Evolutionary conservation across 306 rosid species (phyloP), one percentile per base, ranked within the genome.

Genomic region (Citrullus colocynthis): DNA sequence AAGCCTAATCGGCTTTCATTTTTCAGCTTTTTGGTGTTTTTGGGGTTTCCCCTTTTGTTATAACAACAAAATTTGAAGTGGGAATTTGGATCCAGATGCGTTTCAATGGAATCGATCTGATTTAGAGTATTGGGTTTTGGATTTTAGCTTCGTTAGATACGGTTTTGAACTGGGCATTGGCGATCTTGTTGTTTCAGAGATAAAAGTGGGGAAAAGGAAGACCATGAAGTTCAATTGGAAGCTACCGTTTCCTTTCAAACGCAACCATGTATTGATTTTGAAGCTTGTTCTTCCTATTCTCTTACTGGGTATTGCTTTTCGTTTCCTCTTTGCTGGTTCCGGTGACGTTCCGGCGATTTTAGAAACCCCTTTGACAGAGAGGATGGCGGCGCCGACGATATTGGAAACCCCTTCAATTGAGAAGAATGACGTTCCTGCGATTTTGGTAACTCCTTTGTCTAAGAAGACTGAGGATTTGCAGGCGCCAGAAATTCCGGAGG

Each of bases 261-360:
- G 84, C 80, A 92, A 81, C 66, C 80, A 67, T 7, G 41, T 85
- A 78, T 71, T 87, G 7, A 72, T 87, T 48, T 63, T 87, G 44
- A 92, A 90, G 87, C 70, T 87, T 48, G 82, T 80, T 6, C 84
- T 86, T 20, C 77, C 85, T 41, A 37, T 88, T 39, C 86, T 92
- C 61, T 79, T 91, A 48, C 4, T 88, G 37, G 96, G 91, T 74
- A 77, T 95, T 56, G 90, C 91, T 60, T 86, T 85, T 70, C 91
- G 96, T 21, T 75, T 95, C 21, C 74, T 89, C 62, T 77, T 92
- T 78, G 83, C 83, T 20, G 83, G 86, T 69, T 85, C 91, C 61
- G 44, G 85, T 4, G 85, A 75, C 39, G 74, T 85, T 81, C 80
- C 93, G 20, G 80, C 92, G 9, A 64, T 59, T 78, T 30, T 88